Evolutionary conservation across 2,329 filamentous ascomycete species (phyloP).

Genomic region (Aspergillus sp.): DNA sequence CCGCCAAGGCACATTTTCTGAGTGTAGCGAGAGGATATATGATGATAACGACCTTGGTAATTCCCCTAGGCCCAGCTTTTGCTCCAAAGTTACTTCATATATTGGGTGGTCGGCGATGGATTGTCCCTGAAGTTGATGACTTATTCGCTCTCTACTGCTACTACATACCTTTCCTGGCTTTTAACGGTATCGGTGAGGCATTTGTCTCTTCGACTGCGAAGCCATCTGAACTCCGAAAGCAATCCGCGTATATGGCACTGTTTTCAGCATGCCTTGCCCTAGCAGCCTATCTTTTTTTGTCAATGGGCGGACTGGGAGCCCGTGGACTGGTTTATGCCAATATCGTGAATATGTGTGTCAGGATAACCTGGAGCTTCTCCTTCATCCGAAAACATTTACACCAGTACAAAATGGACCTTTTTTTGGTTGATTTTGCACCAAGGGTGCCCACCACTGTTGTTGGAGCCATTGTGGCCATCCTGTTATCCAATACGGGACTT

Average conservation of each 20-base stretch:
- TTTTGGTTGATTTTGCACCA: conserved; percentile 46
- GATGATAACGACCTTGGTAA: conserved; percentile 68
- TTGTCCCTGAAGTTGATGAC: conserved; percentile 66
- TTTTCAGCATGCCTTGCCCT: conserved; percentile 76
- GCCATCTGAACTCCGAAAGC: conserved; percentile 69
- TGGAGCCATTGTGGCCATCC: conserved; percentile 47
- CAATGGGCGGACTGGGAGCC: conserved; percentile 69
- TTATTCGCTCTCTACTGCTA: conserved; percentile 82
- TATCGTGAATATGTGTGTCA: conserved; percentile 81
- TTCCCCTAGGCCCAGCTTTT: conserved; percentile 71
- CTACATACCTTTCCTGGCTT: conserved; percentile 86
- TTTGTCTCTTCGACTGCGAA: conserved; percentile 88
- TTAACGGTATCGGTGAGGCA: conserved; percentile 89
- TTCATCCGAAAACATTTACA: conserved; percentile 71
- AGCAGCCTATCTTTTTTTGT: conserved; percentile 73
- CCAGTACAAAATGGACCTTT: conserved; percentile 45
- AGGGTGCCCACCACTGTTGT: conserved; percentile 44
- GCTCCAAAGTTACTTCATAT: conserved; percentile 72
- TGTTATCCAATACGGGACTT: conserved; percentile 23
- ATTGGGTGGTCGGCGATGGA: conserved; percentile 77
- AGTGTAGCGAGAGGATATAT: conserved; percentile 69
- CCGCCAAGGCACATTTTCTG: conserved; percentile 33
- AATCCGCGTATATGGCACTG: conserved; percentile 79
- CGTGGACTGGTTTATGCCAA: conserved; percentile 83
- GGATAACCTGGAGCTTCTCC: conserved; percentile 74